Conservation (phyloP, 2,329 filamentous ascomycete genomes). For the Curvularia verruculosa region DNA sequence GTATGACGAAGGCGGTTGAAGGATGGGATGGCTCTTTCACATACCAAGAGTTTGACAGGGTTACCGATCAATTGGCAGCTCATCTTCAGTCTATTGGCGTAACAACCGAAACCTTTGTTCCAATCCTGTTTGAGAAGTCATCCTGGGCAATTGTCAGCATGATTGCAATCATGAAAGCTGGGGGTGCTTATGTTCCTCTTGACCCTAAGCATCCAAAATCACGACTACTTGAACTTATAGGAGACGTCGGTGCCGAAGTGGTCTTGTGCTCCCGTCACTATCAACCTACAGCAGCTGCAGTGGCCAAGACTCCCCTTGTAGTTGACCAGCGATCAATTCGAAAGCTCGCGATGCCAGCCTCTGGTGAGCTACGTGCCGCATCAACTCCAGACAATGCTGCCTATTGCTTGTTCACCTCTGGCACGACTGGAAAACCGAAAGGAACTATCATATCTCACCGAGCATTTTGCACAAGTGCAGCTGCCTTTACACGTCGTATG, state of each 20-base stretch:
- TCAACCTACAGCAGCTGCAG: constrained; percentile 28
- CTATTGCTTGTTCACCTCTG: constrained; percentile 65
- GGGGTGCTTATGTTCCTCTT: constrained; percentile 47
- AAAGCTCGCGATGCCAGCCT: constrained; percentile 36
- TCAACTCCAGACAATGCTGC: constrained; percentile 56
- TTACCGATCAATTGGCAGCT: constrained; percentile 35
- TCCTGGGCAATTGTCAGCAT: constrained; percentile 41
- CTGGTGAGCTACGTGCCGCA: constrained; percentile 49
- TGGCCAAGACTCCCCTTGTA: constrained; percentile 30
- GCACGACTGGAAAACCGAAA: constrained; percentile 56
- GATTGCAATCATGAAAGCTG: constrained; percentile 48
- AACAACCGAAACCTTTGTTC: constrained; percentile 40
- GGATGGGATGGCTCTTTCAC: constrained; percentile 41
- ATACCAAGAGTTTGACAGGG: constrained; percentile 43
- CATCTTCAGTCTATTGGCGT: constrained; percentile 37
- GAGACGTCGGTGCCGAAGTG: constrained; percentile 37
- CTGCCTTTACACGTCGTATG: constrained; percentile 35
- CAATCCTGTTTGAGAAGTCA: constrained; percentile 47
- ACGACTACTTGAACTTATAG: constrained; percentile 46
- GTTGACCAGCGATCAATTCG: constrained; percentile 52
- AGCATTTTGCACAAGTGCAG: constrained; percentile 59
- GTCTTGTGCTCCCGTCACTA: constrained; percentile 37
- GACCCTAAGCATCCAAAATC: constrained; percentile 47
- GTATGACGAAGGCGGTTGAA: constrained; percentile 37
- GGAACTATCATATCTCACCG: constrained; percentile 69